Conservation (phyloP, 495 filamentous ascomycete genomes). For the Annulohypoxylon nitens region DNA sequence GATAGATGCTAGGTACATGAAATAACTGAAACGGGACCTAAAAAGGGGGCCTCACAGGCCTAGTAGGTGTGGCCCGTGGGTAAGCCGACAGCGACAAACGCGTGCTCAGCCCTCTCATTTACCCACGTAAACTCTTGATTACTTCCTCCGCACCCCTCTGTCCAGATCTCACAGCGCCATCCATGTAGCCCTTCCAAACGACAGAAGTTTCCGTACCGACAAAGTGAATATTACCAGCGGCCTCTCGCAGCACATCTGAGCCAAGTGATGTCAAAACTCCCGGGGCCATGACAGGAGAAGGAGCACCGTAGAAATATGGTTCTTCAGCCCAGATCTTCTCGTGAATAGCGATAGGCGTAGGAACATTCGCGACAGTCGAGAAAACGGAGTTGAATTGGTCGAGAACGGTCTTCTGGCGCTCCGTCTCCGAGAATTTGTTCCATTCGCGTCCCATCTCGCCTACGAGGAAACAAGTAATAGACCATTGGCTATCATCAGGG, state of each 20-base stretch:
- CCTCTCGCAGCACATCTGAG: slow-evolving; percentile 30
- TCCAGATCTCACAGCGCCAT: slow-evolving; percentile 57
- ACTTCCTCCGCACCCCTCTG: slow-evolving; percentile 55
- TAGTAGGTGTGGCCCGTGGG: neutral
- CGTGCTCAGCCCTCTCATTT: neutral
- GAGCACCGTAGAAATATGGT: slow-evolving; percentile 42
- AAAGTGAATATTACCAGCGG: slow-evolving; percentile 56
- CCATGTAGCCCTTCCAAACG: slow-evolving; percentile 62
- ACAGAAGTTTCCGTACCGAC: slow-evolving; percentile 57
- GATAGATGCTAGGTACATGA: neutral
- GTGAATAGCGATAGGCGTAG: slow-evolving; percentile 34
- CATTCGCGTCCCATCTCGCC: slow-evolving; percentile 53
- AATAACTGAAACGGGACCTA: neutral
- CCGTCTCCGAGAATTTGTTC: slow-evolving; percentile 32
- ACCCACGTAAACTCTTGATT: slow-evolving; percentile 13
- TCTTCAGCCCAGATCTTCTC: slow-evolving; percentile 41
- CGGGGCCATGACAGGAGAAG: slow-evolving; percentile 41
- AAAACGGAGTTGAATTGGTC: slow-evolving; percentile 29
- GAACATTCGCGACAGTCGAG: slow-evolving; percentile 15
- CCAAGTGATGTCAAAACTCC: slow-evolving; percentile 31
- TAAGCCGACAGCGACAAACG: neutral
- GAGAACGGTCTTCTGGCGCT: slow-evolving; percentile 15
- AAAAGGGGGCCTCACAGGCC: neutral
- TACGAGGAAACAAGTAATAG: slow-evolving; percentile 59
- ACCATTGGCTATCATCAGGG: slow-evolving; percentile 51